Conservation (phyloP, 140 eudicot genomes). For the Senecio squalidus region DNA sequence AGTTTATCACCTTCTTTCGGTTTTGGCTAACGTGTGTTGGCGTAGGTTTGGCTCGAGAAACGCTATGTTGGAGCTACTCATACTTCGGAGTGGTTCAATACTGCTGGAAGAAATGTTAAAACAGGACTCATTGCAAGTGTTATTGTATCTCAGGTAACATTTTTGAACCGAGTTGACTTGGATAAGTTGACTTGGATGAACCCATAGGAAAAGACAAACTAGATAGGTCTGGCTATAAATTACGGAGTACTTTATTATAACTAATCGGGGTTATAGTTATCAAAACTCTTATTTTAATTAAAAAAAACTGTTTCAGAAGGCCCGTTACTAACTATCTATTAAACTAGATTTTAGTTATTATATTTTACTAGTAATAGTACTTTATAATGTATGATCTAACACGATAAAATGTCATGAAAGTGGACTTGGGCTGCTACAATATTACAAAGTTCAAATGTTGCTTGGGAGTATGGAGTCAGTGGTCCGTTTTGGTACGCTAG, state of each 20-base stretch:
- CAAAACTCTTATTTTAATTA: too few relatives aligned
- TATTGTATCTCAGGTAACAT: conserved; percentile 87
- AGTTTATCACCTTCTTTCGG: too few relatives aligned
- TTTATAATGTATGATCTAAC: background rate
- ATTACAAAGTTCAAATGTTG: conserved; percentile 88
- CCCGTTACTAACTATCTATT: too few relatives aligned
- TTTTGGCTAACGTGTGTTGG: too few relatives aligned
- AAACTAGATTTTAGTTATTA: too few relatives aligned
- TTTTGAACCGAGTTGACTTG: conserved; percentile 4
- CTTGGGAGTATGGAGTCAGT: conserved; percentile 86
- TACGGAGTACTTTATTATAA: too few relatives aligned
- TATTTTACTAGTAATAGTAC: too few relatives aligned
- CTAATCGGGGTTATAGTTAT: too few relatives aligned
- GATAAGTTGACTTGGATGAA: conserved; percentile 21
- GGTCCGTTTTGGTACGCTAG: conserved; percentile 95
- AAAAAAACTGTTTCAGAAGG: too few relatives aligned
- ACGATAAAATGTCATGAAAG: conserved; percentile 22
- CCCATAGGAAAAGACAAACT: background rate
- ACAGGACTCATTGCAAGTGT: conserved; percentile 98
- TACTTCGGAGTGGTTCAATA: conserved; percentile 98
- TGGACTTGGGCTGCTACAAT: conserved; percentile 99
- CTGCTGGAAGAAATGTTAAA: conserved; percentile 95
- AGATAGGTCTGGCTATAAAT: too few relatives aligned
- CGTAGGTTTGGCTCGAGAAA: conserved; percentile 95
- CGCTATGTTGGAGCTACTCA: conserved; percentile 88